These are phyloP conservation scores for Apophysomyces elegans DNA, from an alignment of 371 early-diverging fungal species.

Conservation along the genomic window DNA sequence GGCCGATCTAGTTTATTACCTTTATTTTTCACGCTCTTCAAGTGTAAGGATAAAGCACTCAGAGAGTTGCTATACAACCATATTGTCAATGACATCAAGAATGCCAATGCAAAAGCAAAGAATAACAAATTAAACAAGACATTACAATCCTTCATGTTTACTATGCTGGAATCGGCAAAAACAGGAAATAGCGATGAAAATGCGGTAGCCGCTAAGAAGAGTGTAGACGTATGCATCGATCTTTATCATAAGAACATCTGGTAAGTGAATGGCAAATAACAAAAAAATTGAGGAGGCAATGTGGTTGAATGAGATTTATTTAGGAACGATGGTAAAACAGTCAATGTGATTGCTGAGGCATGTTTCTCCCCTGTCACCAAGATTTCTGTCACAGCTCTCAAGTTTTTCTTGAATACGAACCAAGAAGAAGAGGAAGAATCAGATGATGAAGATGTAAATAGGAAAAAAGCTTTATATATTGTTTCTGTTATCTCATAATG, in stretches of 20 bases:
- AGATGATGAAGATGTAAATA: constrained; percentile 57
- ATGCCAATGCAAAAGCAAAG: constrained; percentile 87
- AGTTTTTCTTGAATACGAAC: constrained; percentile 90
- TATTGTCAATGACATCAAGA: constrained; percentile 94
- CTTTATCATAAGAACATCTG: constrained; percentile 94
- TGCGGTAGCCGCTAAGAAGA: constrained; percentile 91
- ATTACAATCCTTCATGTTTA: constrained; percentile 95
- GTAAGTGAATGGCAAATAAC: constrained; percentile 32
- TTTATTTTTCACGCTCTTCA: constrained; percentile 93
- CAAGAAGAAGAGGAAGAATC: constrained; percentile 74
- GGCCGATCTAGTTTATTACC: constrained; percentile 66
- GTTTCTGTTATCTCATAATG: neutral
- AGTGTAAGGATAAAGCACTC: constrained; percentile 89
- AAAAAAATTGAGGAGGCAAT: neutral
- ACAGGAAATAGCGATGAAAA: constrained; percentile 67
- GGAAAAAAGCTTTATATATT: neutral
- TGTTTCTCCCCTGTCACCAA: constrained; percentile 91
- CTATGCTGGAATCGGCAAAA: constrained; percentile 71
- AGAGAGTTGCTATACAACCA: constrained; percentile 86
- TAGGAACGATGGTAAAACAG: constrained; percentile 94
- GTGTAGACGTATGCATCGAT: constrained; percentile 94
- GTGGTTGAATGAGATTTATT: neutral
- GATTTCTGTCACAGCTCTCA: constrained; percentile 89
- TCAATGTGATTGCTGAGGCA: constrained; percentile 96
- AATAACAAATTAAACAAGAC: constrained; percentile 96